These are phyloP conservation scores for Meira miltonrushii DNA, from an alignment of 1,284 basidiomycete genomes.

Conservation along the genomic window DNA sequence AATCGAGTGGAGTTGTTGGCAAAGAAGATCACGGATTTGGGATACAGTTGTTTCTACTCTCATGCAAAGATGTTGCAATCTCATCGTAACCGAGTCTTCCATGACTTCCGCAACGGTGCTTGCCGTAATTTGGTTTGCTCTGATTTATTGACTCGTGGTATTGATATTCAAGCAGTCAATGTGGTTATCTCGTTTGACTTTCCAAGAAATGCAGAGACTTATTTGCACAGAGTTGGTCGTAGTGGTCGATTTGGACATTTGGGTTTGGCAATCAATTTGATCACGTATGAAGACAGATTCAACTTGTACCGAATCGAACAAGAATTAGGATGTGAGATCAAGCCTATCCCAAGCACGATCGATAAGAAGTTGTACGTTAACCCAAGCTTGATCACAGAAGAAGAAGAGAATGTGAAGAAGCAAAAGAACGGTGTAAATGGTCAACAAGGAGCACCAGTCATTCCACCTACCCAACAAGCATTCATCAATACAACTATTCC, in stretches of 20 bases:
- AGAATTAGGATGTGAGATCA: slow-evolving; percentile 95
- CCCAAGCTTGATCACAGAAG: slow-evolving; percentile 39
- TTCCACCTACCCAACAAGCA: slow-evolving; percentile 50
- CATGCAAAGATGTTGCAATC: slow-evolving; percentile 99
- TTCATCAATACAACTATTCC: slow-evolving; percentile 48
- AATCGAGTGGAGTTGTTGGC: slow-evolving; percentile 98
- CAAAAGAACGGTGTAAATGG: slow-evolving; percentile 19
- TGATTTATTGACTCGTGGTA: slow-evolving; percentile 92
- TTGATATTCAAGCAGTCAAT: slow-evolving; percentile 98
- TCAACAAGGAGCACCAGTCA: slow-evolving; percentile 49
- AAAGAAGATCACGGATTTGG: slow-evolving; percentile 97
- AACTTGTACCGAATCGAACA: slow-evolving; percentile 97
- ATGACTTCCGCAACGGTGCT: slow-evolving; percentile 96
- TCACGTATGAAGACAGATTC: slow-evolving; percentile 85
- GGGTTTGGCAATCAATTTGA: slow-evolving; percentile 89
- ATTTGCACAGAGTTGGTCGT: slow-evolving; percentile 94
- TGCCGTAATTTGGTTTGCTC: slow-evolving; percentile 96
- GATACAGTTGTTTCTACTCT: slow-evolving; percentile 99
- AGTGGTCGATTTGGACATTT: slow-evolving; percentile 95
- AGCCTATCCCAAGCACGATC: slow-evolving; percentile 85
- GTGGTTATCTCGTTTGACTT: slow-evolving; percentile 99
- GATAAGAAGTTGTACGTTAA: slow-evolving; percentile 77
- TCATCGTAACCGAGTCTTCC: slow-evolving; percentile 97
- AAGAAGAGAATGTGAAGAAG: slow-evolving; percentile 15
- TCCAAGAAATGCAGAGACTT: slow-evolving; percentile 96